These are phyloP conservation scores for Leptographium lundbergii DNA, from an alignment of 2,329 filamentous ascomycete genomes.

Conservation along the genomic window DNA sequence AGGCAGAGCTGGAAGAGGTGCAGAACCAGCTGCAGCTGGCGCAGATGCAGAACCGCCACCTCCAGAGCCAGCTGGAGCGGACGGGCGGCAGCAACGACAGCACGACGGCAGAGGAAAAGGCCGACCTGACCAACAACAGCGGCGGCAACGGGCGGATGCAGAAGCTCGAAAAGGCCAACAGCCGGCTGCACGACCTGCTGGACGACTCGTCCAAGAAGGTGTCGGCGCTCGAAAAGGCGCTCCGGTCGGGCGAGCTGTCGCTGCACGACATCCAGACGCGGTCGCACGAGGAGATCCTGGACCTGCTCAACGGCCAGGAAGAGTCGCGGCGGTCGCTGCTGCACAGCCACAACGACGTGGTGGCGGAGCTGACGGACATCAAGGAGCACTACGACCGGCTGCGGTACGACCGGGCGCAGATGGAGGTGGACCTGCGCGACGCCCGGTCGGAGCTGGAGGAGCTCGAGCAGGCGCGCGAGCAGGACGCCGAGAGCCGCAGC, in stretches of 20 bases:
- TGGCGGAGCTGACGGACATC: conserved; percentile 74
- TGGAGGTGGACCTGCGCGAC: conserved; percentile 83
- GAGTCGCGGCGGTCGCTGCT: conserved; percentile 72
- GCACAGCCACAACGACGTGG: conserved; percentile 71
- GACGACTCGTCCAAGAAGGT: conserved; percentile 91
- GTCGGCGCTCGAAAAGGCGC: conserved; percentile 73
- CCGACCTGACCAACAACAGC: background rate
- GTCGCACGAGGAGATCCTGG: conserved; percentile 87
- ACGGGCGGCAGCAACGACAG: conserved; percentile 19
- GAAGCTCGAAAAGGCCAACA: conserved; percentile 87
- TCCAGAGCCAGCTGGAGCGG: conserved; percentile 76
- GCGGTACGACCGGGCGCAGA: conserved; percentile 62
- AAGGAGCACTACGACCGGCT: conserved; percentile 80
- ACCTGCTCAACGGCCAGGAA: conserved; percentile 86
- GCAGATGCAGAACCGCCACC: conserved; percentile 89
- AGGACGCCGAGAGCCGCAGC: conserved; percentile 75
- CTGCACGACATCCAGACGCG: conserved; percentile 84
- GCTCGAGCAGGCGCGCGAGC: conserved; percentile 63
- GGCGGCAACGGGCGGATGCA: conserved; percentile 47
- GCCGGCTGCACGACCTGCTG: conserved; percentile 80
- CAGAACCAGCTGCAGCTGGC: conserved; percentile 90
- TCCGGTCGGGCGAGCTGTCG: conserved; percentile 77
- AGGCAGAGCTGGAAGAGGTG: conserved; percentile 78
- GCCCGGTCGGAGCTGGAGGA: conserved; percentile 73
- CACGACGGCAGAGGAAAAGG: background rate